Percentiles rank a stretch among this genome's conserved stretches.
These are phyloP conservation scores for Trichomonascaceae sp. DNA, from an alignment of 1,139 yeast species.

Conservation along the genomic window DNA sequence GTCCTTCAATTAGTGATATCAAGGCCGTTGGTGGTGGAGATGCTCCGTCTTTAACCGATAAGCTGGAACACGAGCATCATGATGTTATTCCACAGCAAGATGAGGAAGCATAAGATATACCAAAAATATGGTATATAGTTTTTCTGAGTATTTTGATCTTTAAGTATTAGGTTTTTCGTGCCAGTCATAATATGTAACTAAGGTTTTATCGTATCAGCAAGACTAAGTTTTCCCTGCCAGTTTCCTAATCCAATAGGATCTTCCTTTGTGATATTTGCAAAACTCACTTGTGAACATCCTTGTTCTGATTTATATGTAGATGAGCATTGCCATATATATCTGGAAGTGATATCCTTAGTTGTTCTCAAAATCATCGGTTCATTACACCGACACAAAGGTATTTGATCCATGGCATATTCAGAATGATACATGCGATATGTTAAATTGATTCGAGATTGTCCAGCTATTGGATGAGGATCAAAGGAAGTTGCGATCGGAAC, in stretches of 20 bases:
- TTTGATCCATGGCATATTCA: constrained; percentile 29
- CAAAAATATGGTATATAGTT: background rate
- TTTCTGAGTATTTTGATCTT: background rate
- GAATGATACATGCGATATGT: constrained; percentile 53
- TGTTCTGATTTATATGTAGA: constrained; percentile 33
- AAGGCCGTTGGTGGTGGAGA: constrained; percentile 16
- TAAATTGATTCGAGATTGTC: constrained; percentile 49
- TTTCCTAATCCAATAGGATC: constrained; percentile 6
- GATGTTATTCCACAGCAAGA: background rate
- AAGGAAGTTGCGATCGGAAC: constrained; percentile 33
- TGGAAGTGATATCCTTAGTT: constrained; percentile 14
- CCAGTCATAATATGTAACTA: background rate
- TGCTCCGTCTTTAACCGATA: constrained; percentile 15
- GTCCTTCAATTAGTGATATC: constrained; percentile 17
- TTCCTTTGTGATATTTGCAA: constrained; percentile 14
- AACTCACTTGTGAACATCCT: constrained; percentile 18
- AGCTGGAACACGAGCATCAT: constrained; percentile 1
- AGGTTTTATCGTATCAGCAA: background rate
- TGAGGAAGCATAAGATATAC: background rate
- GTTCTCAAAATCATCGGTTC: constrained; percentile 39
- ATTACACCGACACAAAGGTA: constrained; percentile 49
- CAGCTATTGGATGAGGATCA: constrained; percentile 44
- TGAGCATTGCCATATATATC: constrained; percentile 45
- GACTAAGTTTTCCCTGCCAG: background rate
- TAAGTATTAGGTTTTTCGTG: background rate